Evolutionary conservation across 306 rosid species (phyloP).

Genomic region (Albizia julibrissin): DNA sequence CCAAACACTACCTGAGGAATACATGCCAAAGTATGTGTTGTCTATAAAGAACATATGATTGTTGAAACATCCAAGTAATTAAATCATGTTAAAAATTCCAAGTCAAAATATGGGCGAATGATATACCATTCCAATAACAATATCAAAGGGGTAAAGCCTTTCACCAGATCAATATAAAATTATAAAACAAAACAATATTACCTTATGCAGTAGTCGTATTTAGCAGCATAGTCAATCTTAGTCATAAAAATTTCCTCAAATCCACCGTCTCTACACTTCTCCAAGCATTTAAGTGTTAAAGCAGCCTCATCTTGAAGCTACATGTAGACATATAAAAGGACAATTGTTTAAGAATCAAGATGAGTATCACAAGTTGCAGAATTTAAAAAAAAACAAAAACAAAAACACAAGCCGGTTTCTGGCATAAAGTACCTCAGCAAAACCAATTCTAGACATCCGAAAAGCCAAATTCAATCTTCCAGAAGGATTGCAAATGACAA

Average conservation of each 20-base stretch:
- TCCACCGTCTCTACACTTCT: constrained; percentile 75
- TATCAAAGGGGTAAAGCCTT: constrained; percentile 15
- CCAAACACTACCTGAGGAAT: neutral
- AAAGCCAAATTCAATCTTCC: constrained; percentile 73
- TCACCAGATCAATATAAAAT: constrained; percentile 20
- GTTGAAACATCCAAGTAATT: neutral
- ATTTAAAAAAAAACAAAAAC: neutral
- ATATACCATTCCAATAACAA: constrained; percentile 5
- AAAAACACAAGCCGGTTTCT: constrained; percentile 18
- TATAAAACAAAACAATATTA: constrained; percentile 33
- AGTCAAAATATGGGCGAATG: neutral
- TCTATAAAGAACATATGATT: neutral
- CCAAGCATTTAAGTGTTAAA: constrained; percentile 66
- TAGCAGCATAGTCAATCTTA: constrained; percentile 72
- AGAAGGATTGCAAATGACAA: constrained; percentile 60
- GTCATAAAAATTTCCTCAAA: constrained; percentile 91
- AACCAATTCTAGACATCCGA: constrained; percentile 65
- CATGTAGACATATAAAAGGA: constrained; percentile 22
- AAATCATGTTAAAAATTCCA: constrained; percentile 10
- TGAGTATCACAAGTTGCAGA: neutral
- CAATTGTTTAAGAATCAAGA: constrained; percentile 18
- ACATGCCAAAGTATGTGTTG: neutral
- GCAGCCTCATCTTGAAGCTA: constrained; percentile 88
- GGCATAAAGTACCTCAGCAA: constrained; percentile 58
- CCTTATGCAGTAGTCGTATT: constrained; percentile 88